Conservation (phyloP, 805 yeast species). For the Pichia manshurica region DNA sequence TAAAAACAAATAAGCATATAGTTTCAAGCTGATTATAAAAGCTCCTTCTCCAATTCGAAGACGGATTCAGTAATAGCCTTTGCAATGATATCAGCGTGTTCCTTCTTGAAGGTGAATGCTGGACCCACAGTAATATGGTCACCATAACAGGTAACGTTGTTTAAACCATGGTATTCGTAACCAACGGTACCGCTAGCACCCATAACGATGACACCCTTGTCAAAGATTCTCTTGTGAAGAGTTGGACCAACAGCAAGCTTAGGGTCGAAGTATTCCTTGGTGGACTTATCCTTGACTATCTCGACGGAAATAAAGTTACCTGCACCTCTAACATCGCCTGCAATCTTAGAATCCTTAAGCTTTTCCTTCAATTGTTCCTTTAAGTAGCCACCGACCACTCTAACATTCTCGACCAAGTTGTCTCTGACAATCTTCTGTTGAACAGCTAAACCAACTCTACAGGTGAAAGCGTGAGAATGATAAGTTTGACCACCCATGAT, state of each 20-base stretch:
- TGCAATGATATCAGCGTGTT: slow-evolving; percentile 38
- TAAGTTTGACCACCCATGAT: slow-evolving; percentile 46
- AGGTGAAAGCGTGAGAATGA: slow-evolving; percentile 42
- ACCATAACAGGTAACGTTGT: slow-evolving; percentile 28
- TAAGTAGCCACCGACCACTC: slow-evolving; percentile 38
- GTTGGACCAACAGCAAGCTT: slow-evolving; percentile 33
- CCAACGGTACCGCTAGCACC: slow-evolving; percentile 39
- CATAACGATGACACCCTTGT: slow-evolving; percentile 45
- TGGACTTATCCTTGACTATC: slow-evolving; percentile 45
- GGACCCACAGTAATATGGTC: slow-evolving; percentile 48
- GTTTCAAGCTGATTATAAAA: slow-evolving; percentile 5
- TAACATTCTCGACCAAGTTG: slow-evolving; percentile 36
- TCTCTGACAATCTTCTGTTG: slow-evolving; percentile 36
- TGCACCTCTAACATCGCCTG: slow-evolving; percentile 58
- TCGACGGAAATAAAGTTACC: slow-evolving; percentile 59
- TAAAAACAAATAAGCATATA: neutral
- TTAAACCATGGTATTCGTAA: slow-evolving; percentile 25
- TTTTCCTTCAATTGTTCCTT: slow-evolving; percentile 34
- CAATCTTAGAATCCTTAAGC: slow-evolving; percentile 34
- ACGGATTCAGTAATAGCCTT: slow-evolving; percentile 37
- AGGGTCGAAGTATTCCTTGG: slow-evolving; percentile 44
- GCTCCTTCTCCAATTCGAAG: slow-evolving; percentile 31
- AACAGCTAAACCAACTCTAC: slow-evolving; percentile 41
- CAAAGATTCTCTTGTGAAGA: slow-evolving; percentile 31
- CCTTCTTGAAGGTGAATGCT: slow-evolving; percentile 37